These are phyloP conservation scores for Pterula multifida DNA, from an alignment of 1,284 basidiomycete species.

Conservation along the genomic window DNA sequence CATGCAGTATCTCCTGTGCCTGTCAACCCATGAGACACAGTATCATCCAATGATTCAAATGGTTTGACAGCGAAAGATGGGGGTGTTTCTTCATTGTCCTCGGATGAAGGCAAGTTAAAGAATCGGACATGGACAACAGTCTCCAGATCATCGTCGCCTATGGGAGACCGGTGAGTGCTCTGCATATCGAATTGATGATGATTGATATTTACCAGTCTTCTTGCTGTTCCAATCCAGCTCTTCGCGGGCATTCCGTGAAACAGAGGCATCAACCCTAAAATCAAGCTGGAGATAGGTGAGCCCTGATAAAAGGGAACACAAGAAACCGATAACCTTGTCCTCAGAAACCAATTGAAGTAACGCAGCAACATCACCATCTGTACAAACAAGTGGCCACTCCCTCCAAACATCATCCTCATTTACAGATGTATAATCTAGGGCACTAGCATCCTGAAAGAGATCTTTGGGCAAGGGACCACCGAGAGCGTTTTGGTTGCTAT, in stretches of 20 bases:
- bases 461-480: conserved; percentile 54
- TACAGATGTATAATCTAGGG: conserved; percentile 43
- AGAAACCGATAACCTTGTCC: conserved; percentile 32
- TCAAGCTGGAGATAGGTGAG: conserved; percentile 34
- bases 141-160: conserved; percentile 75
- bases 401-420: conserved; percentile 39
- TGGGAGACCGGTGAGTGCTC: conserved; percentile 1
- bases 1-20: not conserved
- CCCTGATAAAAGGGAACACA: not conserved
- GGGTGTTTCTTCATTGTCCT: not conserved
- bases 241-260: conserved; percentile 36
- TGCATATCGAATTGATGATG: not conserved
- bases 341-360: conserved; percentile 63
- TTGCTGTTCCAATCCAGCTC: conserved; percentile 73
- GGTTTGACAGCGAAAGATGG: not conserved
- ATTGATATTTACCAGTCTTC: conserved; percentile 49
- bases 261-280: conserved; percentile 54
- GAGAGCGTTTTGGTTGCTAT: conserved; percentile 55
- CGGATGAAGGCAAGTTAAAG: conserved; percentile 11
- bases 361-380: conserved; percentile 65
- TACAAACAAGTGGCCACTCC: conserved; percentile 60
- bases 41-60: not conserved
- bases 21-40: not conserved
- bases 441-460: conserved; percentile 54
- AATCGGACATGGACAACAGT: conserved; percentile 43